Evolutionary conservation across 179 eudicot genomes (phyloP).

Genomic region (Corrigiola litoralis): DNA sequence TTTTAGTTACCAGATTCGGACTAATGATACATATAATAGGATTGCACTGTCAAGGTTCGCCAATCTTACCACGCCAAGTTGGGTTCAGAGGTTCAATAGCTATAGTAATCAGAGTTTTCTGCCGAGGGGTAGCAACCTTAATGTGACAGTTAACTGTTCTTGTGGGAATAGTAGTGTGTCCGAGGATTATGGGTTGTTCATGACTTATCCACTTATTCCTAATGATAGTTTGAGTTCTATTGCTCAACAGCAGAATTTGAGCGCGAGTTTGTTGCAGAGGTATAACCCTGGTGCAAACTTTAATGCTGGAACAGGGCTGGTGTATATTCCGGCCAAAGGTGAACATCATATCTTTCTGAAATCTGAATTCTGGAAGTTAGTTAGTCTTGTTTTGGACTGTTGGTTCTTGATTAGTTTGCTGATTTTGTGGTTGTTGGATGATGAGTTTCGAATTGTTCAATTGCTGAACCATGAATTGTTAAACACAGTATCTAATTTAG

Average conservation of each 20-base stretch:
- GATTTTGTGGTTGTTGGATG: background rate
- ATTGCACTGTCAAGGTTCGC: conserved; percentile 37
- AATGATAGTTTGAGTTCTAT: conserved; percentile 35
- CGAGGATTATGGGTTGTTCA: conserved; percentile 50
- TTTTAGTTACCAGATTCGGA: conserved; percentile 40
- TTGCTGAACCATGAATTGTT: background rate
- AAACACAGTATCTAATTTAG: background rate
- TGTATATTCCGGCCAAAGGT: conserved; percentile 72
- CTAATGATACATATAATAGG: conserved; percentile 46
- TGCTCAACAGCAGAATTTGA: conserved; percentile 29
- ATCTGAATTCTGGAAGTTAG: background rate
- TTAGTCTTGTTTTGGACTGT: background rate
- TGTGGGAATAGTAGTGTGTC: conserved; percentile 52
- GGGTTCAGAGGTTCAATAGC: conserved; percentile 34
- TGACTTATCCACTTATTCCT: conserved; percentile 50
- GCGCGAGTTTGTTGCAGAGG: conserved; percentile 36
- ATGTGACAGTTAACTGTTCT: conserved; percentile 60
- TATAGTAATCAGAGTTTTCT: conserved; percentile 24
- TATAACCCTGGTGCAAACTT: conserved; percentile 44
- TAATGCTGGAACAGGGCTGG: conserved; percentile 40
- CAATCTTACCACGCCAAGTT: conserved; percentile 48
- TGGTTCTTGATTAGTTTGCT: background rate
- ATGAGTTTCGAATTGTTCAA: background rate
- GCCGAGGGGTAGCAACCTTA: conserved; percentile 32
- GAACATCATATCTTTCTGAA: background rate